Evolutionary conservation across 495 filamentous ascomycete species (phyloP).

Genomic region (Geopyxis carbonaria): DNA sequence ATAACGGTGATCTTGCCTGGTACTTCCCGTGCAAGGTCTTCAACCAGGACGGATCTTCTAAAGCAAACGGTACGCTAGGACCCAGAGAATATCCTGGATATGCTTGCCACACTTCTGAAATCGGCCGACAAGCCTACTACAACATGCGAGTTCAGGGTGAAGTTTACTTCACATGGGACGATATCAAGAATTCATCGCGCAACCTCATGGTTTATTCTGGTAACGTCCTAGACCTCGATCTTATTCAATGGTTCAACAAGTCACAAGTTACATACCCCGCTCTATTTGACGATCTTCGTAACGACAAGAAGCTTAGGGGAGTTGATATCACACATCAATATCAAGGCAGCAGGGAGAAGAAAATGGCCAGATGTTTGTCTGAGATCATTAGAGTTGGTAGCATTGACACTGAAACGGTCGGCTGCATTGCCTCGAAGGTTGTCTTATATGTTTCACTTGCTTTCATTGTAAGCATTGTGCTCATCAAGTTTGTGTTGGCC

Average conservation of each 20-base stretch:
- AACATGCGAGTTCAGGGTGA: constrained; percentile 40
- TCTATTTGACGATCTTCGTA: constrained; percentile 61
- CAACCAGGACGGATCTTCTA: constrained; percentile 79
- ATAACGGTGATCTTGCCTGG: constrained; percentile 65
- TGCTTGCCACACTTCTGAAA: constrained; percentile 64
- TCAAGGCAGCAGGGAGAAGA: constrained; percentile 57
- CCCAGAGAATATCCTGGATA: constrained; percentile 56
- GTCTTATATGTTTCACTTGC: constrained; percentile 88
- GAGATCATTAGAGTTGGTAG: constrained; percentile 91
- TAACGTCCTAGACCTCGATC: constrained; percentile 80
- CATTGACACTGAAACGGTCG: constrained; percentile 89
- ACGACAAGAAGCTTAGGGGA: constrained; percentile 63
- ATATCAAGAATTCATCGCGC: constrained; percentile 70
- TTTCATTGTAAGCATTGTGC: constrained; percentile 82
- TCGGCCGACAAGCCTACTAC: constrained; percentile 60
- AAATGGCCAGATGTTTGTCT: constrained; percentile 64
- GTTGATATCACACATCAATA: constrained; percentile 80
- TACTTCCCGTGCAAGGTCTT: constrained; percentile 89
- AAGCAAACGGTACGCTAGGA: constrained; percentile 52
- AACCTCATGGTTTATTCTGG: constrained; percentile 89
- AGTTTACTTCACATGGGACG: constrained; percentile 93
- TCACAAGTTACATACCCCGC: constrained; percentile 62
- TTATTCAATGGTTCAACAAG: constrained; percentile 79
- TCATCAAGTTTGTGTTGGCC: constrained; percentile 76
- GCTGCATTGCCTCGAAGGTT: constrained; percentile 93